Evolutionary conservation across 495 filamentous ascomycete genomes (phyloP).

Genomic region (Umbilicaria muhlenbergii): DNA sequence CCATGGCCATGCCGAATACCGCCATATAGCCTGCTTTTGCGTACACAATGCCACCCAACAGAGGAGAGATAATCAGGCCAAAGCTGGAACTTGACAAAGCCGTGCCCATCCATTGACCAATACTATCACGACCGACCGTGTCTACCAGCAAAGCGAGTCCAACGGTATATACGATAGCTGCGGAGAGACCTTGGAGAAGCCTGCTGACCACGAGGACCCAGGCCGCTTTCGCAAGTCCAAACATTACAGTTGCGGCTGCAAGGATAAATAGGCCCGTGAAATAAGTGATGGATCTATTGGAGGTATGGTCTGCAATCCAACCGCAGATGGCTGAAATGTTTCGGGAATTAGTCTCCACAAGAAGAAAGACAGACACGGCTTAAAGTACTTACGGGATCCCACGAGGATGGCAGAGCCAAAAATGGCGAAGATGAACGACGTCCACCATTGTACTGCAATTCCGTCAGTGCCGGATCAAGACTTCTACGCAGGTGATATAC

Average conservation of each 20-base stretch:
- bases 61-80: constrained; percentile 25
- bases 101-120: constrained; percentile 14
- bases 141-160: constrained; percentile 12
- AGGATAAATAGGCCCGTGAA: constrained; percentile 9
- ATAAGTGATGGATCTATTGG: constrained; percentile 5
- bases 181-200: constrained; percentile 12
- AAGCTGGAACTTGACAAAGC: constrained; percentile 10
- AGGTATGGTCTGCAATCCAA: constrained; percentile 12
- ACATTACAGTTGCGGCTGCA: constrained; percentile 7
- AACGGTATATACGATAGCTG: constrained; percentile 11
- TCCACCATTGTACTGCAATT: constrained; percentile 13
- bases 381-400: constrained; percentile 10
- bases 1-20: constrained; percentile 38
- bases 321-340: constrained; percentile 9
- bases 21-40: constrained; percentile 35
- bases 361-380: too few species aligned
- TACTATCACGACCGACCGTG: constrained; percentile 8
- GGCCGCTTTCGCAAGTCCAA: constrained; percentile 7
- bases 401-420: constrained; percentile 11
- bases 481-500: neutral
- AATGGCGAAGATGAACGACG: constrained; percentile 12
- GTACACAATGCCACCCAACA: constrained; percentile 62
- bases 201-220: constrained; percentile 12
- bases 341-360: neutral
- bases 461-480: too few species aligned